Base-by-base conservation (phyloP, 108 stramenopile species). In the Fragilaria crotonensis region DNA sequence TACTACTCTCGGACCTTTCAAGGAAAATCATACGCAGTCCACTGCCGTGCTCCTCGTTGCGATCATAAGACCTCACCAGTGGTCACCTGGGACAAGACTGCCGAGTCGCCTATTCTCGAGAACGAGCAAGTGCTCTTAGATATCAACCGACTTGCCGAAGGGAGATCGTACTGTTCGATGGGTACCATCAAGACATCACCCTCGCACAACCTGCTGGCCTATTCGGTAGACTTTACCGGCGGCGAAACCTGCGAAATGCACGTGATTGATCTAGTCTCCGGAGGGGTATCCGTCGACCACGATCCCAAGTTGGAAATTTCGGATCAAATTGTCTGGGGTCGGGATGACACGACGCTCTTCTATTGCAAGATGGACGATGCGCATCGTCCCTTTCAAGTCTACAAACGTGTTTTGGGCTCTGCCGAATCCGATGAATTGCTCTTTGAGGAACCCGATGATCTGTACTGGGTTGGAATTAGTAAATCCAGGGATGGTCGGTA, bases 1-100 rank as follows among this genome's bases (percentile, higher is more conserved):
- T 97, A 97, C 69, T 98, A 95, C 71, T 65, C 94, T 18, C 72
- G 95, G 25, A 95, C 90, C 18, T 77, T 80, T 52, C 73, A 92
- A 58, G 98, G 97, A 25, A 82, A 85, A 54, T 73, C 85, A 33
- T 98, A 97, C 66, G 67, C 69, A 17, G 54, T 75, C 22, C 82
- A 88, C 62, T 96, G 95, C 68, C 79, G 96, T 28, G 87, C 89
- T 27, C 86, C 84, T 0, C 46, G 60, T 22, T 26, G 58, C 4
- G 18, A 22, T 5, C n/a, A n/a, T n/a, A 72, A 63, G 0, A 57
- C 57, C 18, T 46, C 33, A 25, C 18, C 33, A 25, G 32, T 23
- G 1, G 67, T 69, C 7, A 58, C 59, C 5, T 91, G 86, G 86
- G 82, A 91, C 48, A 83, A 83, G 25, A 36, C 48, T 4, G 68